phyloP scores from a whole-genome alignment of 495 filamentous ascomycete species.

The Lasiosphaeria miniovina region DNA sequence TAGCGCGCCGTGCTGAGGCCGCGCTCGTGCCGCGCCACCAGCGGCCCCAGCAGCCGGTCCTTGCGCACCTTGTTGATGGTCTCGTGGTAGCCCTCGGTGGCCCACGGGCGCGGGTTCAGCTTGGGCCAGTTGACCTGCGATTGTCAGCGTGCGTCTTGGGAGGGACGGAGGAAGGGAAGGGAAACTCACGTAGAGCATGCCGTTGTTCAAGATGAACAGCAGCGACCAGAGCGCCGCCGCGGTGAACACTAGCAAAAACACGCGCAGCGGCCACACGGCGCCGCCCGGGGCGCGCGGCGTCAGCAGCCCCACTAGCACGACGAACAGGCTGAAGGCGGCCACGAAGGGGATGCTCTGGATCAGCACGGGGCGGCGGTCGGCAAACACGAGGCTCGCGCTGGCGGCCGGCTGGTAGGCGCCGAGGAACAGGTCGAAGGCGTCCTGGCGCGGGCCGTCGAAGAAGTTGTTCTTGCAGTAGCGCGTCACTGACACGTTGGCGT shows the following conservation, averaged over 20 bases:
- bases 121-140: constrained; percentile 95
- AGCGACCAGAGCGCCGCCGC: constrained; percentile 63
- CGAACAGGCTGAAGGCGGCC: constrained; percentile 80
- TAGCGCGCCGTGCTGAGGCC: constrained; percentile 75
- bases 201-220: constrained; percentile 73
- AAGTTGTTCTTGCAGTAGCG: constrained; percentile 92
- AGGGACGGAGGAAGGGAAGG: not conserved
- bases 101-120: constrained; percentile 80
- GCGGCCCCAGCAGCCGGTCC: constrained; percentile 70
- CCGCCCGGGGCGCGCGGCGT: constrained; percentile 64
- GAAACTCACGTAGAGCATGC: constrained; percentile 84
- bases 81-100: constrained; percentile 84
- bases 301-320: constrained; percentile 74
- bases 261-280: constrained; percentile 69
- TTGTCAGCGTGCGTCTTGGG: constrained; percentile 18
- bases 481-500: constrained; percentile 76
- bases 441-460: constrained; percentile 85
- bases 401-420: constrained; percentile 75
- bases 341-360: constrained; percentile 91
- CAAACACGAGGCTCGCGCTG: constrained; percentile 66
- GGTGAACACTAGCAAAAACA: constrained; percentile 76
- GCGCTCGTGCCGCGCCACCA: constrained; percentile 70
- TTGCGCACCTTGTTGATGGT: constrained; percentile 71
- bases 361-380: constrained; percentile 80
- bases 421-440: constrained; percentile 91